Conservation (phyloP, 306 rosid species). For the Chamaecrista fasciculata region DNA sequence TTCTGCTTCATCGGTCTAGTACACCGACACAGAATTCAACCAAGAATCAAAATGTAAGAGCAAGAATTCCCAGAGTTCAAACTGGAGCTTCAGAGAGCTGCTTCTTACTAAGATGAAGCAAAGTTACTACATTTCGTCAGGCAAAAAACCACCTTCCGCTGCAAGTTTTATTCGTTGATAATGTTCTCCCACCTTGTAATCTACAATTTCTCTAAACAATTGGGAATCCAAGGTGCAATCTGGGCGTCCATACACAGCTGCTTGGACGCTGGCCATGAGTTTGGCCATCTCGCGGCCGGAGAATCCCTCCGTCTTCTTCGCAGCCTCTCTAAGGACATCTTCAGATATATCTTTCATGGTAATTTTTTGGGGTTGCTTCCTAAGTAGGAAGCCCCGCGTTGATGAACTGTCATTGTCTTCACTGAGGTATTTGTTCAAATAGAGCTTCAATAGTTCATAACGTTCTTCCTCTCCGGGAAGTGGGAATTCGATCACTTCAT, state of each 20-base stretch:
- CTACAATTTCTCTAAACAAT: slow-evolving; percentile 73
- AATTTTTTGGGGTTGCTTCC: slow-evolving; percentile 64
- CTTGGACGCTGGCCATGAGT: slow-evolving; percentile 92
- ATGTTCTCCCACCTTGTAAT: slow-evolving; percentile 90
- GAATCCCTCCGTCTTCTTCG: slow-evolving; percentile 81
- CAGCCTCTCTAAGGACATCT: slow-evolving; percentile 73
- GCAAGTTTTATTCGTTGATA: slow-evolving; percentile 82
- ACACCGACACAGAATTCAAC: slow-evolving; percentile 5
- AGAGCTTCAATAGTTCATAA: slow-evolving; percentile 73
- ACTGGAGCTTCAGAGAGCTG: not conserved
- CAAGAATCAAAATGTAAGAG: not conserved
- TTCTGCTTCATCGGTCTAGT: slow-evolving; percentile 12
- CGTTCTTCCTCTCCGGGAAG: slow-evolving; percentile 94
- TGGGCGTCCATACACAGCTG: slow-evolving; percentile 89
- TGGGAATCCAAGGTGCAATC: slow-evolving; percentile 84
- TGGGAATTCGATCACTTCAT: slow-evolving; percentile 95
- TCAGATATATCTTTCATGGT: slow-evolving; percentile 59
- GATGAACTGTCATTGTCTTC: slow-evolving; percentile 46
- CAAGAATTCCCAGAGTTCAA: not conserved
- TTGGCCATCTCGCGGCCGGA: slow-evolving; percentile 99
- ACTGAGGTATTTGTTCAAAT: slow-evolving; percentile 64
- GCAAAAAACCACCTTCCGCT: slow-evolving; percentile 65
- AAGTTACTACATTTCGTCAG: slow-evolving; percentile 26
- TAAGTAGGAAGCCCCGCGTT: slow-evolving; percentile 39
- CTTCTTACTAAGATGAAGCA: not conserved